Evolutionary conservation across 495 filamentous ascomycete species (phyloP).

Genomic region (Penicillium riverlandense): DNA sequence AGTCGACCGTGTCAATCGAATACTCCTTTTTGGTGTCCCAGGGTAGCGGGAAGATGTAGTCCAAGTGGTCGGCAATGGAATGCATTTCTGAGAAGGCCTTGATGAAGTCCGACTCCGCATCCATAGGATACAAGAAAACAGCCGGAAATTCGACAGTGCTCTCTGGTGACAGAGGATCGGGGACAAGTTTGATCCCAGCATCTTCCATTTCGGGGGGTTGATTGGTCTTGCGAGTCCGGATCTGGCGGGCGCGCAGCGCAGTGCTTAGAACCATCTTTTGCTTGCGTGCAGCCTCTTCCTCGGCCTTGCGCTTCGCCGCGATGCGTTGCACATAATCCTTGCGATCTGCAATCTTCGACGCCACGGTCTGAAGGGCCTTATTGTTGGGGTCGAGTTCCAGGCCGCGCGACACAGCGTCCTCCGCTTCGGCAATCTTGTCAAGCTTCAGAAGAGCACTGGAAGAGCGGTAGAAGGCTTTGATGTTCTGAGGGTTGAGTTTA

Average conservation of each 20-base stretch:
- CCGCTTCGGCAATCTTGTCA: constrained; percentile 64
- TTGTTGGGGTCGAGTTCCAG: constrained; percentile 59
- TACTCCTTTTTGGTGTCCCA: constrained; percentile 77
- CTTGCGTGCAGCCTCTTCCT: constrained; percentile 45
- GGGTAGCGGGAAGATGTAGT: constrained; percentile 72
- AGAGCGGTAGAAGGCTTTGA: constrained; percentile 87
- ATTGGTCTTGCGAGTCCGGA: constrained; percentile 56
- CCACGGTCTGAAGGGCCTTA: constrained; percentile 47
- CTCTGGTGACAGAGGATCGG: constrained; percentile 65
- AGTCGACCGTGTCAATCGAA: constrained; percentile 58
- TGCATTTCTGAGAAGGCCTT: constrained; percentile 73
- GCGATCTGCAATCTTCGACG: constrained; percentile 46
- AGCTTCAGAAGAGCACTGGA: constrained; percentile 67
- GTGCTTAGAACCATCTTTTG: constrained; percentile 54
- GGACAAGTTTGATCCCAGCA: constrained; percentile 55
- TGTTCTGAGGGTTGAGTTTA: constrained; percentile 64
- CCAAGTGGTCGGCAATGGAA: constrained; percentile 61
- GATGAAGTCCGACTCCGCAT: constrained; percentile 80
- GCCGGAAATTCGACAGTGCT: constrained; percentile 68
- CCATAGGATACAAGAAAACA: constrained; percentile 75
- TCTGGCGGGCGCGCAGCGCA: constrained; percentile 68
- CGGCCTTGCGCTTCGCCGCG: constrained; percentile 34
- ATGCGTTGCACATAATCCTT: constrained; percentile 31
- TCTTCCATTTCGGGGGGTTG: constrained; percentile 82
- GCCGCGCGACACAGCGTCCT: constrained; percentile 65